Evolutionary conservation across 2,329 filamentous ascomycete genomes (phyloP).

Genomic region (Epichloe baconii): DNA sequence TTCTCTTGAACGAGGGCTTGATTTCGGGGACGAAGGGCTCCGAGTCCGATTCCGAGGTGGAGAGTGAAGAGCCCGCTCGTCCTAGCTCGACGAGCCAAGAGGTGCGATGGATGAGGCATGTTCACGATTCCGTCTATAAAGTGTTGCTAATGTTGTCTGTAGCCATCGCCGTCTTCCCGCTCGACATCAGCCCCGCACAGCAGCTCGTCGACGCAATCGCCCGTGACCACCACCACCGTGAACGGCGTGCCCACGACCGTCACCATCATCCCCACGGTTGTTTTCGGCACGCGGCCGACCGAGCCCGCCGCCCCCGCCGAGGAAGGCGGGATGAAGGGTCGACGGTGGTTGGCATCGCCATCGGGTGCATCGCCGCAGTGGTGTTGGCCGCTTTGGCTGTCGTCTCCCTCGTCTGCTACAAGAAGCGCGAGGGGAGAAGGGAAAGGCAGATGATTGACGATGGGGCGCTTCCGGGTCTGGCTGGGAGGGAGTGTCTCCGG

Average conservation of each 20-base stretch:
- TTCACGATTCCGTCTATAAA: no score
- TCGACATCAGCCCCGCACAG: no score
- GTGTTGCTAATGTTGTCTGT: no score
- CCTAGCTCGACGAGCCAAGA: background rate
- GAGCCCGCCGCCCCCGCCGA: background rate
- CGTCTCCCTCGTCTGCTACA: background rate
- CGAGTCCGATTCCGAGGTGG: background rate
- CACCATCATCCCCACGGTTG: background rate
- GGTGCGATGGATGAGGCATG: background rate
- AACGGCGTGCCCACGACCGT: background rate
- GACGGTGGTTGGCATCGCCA: background rate
- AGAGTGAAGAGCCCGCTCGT: no score
- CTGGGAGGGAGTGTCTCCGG: background rate
- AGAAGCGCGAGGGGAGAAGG: background rate
- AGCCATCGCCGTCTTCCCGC: no score
- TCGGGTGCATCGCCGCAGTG: background rate
- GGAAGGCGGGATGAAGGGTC: background rate
- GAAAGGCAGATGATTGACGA: background rate
- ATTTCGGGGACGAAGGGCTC: background rate
- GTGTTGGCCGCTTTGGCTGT: background rate
- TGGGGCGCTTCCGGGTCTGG: background rate
- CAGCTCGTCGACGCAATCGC: no score
- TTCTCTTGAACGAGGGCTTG: slow-evolving; percentile 1
- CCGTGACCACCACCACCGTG: background rate
- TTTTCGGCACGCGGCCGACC: background rate